Evolutionary conservation across 2,329 filamentous ascomycete genomes (phyloP).

Genomic region (Aspergillus ruber): DNA sequence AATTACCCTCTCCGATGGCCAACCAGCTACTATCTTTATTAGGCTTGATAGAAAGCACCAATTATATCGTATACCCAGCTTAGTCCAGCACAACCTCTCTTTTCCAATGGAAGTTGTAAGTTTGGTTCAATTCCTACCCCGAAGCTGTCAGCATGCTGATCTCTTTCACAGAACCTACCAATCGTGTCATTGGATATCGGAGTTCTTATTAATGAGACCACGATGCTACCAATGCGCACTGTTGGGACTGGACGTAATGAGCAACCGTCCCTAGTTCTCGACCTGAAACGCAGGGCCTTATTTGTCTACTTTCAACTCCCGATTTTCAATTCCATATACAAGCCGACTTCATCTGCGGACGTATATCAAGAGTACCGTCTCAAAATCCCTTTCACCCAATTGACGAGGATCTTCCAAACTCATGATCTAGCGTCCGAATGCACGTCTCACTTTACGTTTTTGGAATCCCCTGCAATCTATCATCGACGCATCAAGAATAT

Average conservation of each 20-base stretch:
- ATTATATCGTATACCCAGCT: conserved; percentile 24
- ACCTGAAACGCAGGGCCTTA: conserved; percentile 41
- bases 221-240: conserved; percentile 56
- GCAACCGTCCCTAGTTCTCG: conserved; percentile 32
- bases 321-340: conserved; percentile 14
- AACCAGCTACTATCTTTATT: conserved; percentile 14
- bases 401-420: conserved; percentile 34
- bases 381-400: conserved; percentile 40
- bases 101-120: conserved; percentile 35
- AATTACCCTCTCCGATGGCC: conserved; percentile 22
- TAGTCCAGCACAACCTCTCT: conserved; percentile 21
- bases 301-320: conserved; percentile 40
- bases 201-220: conserved; percentile 46
- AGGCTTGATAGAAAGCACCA: conserved; percentile 17
- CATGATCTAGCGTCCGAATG: conserved; percentile 10
- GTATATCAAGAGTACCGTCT: conserved; percentile 34
- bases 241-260: conserved; percentile 18
- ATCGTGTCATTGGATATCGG: conserved; percentile 56
- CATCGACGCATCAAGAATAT: conserved; percentile 33
- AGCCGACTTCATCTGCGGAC: neutral
- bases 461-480: conserved; percentile 42
- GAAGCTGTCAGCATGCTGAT: neutral
- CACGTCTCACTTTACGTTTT: conserved; percentile 30
- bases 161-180: conserved; percentile 32
- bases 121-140: neutral